Base-by-base conservation (phyloP, 2,329 filamentous ascomycete genomes). In the Colletotrichum sp. region DNA sequence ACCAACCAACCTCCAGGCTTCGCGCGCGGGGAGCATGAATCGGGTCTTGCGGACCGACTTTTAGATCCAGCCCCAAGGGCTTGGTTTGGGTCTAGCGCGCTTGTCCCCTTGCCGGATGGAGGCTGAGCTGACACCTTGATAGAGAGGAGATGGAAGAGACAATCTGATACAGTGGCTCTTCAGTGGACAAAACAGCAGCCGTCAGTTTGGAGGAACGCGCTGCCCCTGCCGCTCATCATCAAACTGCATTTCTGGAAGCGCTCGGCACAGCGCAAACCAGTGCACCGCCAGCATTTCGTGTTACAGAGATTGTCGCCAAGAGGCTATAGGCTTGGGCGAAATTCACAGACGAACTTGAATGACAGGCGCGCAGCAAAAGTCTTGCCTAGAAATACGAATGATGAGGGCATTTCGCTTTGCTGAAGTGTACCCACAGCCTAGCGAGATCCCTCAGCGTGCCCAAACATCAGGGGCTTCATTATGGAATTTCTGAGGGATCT, bases 151-250 rank as follows among this genome's bases (percentile, higher is more conserved):
- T 57, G 24, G 9, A 24, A 58, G 43, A 73, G 57, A 75, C 57
- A 75, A 48, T 58, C 28, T 73, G 70, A 65, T 24, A 32, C 64
- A 63, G 57, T 60, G 57, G 61, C 7, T 58, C 55, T 58, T 58
- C 26, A 58, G 15, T 66, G 36, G 38, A 34, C 18, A 52, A 66
- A 26, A 24, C 24, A 8, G 26, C 16, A 61, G n/a, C 38, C 34
- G 34, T 70, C 55, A 36, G 36, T 30, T 18, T 18, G 8, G 13
- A 52, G 57, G 67, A 70, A 70, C 34, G 66, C 26, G 26, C 13
- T 60, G 57, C 67, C 67, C 67, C 67, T 70, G 67, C 13, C 57
- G 67, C 67, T 70, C 67, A 61, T 70, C 57, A 70, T 70, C 26
- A 61, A 52, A 70, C 24, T 28, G 55, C 67, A 70, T 70, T 70